Evolutionary conservation across 2,329 filamentous ascomycete genomes (phyloP).

Genomic region (Verticillium albo-atrum): DNA sequence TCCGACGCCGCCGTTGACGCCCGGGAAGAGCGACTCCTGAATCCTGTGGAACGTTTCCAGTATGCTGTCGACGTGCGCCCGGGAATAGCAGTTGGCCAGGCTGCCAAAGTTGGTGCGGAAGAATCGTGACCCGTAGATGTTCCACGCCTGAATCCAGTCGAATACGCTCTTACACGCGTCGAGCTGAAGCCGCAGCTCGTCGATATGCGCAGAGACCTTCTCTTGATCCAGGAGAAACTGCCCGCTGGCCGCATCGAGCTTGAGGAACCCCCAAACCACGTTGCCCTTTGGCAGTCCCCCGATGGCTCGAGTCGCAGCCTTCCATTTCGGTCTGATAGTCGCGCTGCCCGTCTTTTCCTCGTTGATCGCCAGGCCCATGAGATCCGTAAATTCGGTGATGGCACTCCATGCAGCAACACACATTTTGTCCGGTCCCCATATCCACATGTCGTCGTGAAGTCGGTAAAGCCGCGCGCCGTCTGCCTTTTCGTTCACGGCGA

Average conservation of each 20-base stretch:
- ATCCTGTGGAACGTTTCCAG: slow-evolving; percentile 47
- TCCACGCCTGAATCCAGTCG: slow-evolving; percentile 56
- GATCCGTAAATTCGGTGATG: slow-evolving; percentile 42
- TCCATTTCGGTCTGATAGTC: slow-evolving; percentile 21
- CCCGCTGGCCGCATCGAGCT: slow-evolving; percentile 41
- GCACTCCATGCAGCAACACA: slow-evolving; percentile 48
- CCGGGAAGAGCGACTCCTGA: slow-evolving; percentile 42
- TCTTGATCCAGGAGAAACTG: slow-evolving; percentile 50
- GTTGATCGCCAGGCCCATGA: slow-evolving; percentile 53
- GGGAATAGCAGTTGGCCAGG: slow-evolving; percentile 49
- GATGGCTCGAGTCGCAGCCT: slow-evolving; percentile 11
- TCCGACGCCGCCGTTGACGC: slow-evolving; percentile 26
- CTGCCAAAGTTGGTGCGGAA: slow-evolving; percentile 54
- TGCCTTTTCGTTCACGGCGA: slow-evolving; percentile 52
- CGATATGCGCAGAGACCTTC: slow-evolving; percentile 51
- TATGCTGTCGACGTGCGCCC: slow-evolving; percentile 50
- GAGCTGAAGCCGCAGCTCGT: slow-evolving; percentile 52
- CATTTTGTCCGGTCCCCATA: slow-evolving; percentile 48
- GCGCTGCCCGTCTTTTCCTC: slow-evolving; percentile 52
- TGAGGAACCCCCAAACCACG: slow-evolving; percentile 56
- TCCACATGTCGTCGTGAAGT: slow-evolving; percentile 62
- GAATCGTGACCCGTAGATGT: slow-evolving; percentile 52
- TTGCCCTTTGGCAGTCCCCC: slow-evolving; percentile 43
- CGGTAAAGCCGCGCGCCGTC: slow-evolving; percentile 49
- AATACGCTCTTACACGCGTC: slow-evolving; percentile 48